Evolutionary conservation across 108 stramenopile genomes (phyloP), one percentile per base, ranked within the genome.

Genomic region (Aurantiochytrium sp.): DNA sequence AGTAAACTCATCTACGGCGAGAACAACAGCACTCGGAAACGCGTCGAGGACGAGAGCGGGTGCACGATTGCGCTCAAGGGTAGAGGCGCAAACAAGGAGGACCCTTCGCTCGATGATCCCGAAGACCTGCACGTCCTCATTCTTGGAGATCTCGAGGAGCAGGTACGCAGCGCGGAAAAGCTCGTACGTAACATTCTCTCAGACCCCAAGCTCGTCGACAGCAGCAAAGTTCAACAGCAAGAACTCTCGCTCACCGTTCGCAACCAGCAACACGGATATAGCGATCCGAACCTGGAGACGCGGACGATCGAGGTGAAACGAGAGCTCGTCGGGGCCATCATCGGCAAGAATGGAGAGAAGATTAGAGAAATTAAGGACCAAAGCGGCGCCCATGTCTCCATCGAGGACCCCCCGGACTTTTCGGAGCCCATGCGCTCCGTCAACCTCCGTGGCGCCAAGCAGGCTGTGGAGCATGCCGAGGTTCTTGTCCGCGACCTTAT

Each of bases 71-170:
- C 21, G 49, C 51, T 83, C 73, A 47, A 53, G 23, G 73, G 73
- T 12, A 25, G 73, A 10, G 73, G 73, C 73, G 51, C 49, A 6
- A 51, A 47, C 23, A 47, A 53, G 49, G 29, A 72, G 16, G 64
- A 69, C 64, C 64, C 64, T 18, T 10, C 49, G 51, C 49, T 51
- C 51, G 73, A 83, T n/a, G 73, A 83, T 18, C 49, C 44, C 73
- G 73, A 83, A 18, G 73, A 83, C 51, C 51, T 83, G 49, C 73
- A 83, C 51, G 73, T 83, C 43, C 73, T 83, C 51, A 53, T 83
- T 12, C 21, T 83, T 5, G 44, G 49, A 5, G 44, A 51, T 3
- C 44, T 25, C 21, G 73, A 83, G 51, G 73, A 83, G 23, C 73
- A 83, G 73, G 73, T 83, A 6, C 19, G 28, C 43, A 25, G 51